These are phyloP conservation scores for Agrocybe pediades DNA, from an alignment of 768 basidiomycete genomes.

Conservation along the genomic window DNA sequence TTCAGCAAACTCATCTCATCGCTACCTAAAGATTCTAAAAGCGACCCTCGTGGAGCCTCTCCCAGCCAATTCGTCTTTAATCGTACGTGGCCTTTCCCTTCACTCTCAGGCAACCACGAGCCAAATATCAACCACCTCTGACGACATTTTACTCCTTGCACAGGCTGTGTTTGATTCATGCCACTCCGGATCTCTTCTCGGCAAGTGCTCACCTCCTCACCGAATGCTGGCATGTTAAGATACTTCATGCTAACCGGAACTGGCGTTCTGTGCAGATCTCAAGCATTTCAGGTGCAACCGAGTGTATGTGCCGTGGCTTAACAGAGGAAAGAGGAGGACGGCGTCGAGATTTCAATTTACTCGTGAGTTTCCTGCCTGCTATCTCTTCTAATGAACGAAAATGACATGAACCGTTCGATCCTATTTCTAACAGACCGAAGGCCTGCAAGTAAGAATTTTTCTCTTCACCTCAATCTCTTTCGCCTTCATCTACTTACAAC, in stretches of 20 bases:
- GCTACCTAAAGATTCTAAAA: conserved; percentile 30
- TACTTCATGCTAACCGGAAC: background rate
- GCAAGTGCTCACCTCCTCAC: conserved; percentile 17
- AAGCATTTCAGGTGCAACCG: conserved; percentile 45
- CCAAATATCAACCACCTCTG: background rate
- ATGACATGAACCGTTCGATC: background rate
- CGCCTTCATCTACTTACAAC: too few species aligned
- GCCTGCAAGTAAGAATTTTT: background rate
- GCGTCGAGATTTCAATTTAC: conserved; percentile 32
- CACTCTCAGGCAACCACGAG: too few species aligned
- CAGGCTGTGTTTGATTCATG: conserved; percentile 40
- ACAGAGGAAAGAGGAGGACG: conserved; percentile 40
- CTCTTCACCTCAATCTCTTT: background rate
- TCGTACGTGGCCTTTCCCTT: conserved; percentile 25
- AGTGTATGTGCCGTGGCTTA: conserved; percentile 48
- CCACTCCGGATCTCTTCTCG: conserved; percentile 42
- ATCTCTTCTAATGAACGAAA: background rate
- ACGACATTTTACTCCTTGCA: conserved; percentile 5
- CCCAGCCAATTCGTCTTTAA: conserved; percentile 36
- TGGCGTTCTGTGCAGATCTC: conserved; percentile 31
- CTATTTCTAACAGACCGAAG: conserved; percentile 5
- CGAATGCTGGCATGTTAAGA: background rate
- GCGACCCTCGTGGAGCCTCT: conserved; percentile 35
- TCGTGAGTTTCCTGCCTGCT: conserved; percentile 21
- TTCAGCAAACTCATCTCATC: background rate